A percentile compares a stretch with the other conserved stretches of the same genome.
Evolutionary conservation across 2,329 filamentous ascomycete genomes (phyloP).

Genomic region (Aureobasidium sp.): DNA sequence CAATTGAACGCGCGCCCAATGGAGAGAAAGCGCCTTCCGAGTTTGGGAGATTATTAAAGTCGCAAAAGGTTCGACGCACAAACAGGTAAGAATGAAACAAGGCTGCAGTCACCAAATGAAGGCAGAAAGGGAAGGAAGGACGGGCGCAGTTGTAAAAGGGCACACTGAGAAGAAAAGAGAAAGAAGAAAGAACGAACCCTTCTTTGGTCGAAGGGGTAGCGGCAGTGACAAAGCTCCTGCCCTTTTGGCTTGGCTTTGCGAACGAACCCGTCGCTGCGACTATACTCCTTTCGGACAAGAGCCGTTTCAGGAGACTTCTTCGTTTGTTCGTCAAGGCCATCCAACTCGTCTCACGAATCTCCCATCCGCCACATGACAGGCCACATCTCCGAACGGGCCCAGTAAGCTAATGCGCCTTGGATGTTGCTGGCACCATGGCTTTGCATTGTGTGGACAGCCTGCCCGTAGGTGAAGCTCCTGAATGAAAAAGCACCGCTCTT

Average conservation of each 20-base stretch:
- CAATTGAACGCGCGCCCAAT: background rate
- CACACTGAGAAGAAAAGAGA: slow-evolving; percentile 7
- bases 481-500: background rate
- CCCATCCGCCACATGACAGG: slow-evolving; percentile 2
- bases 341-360: background rate
- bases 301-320: background rate
- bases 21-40: background rate
- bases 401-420: background rate
- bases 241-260: background rate
- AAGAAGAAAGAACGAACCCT: slow-evolving; percentile 4
- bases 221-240: slow-evolving; percentile 5
- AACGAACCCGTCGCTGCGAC: background rate
- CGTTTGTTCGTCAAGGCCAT: slow-evolving; percentile 1
- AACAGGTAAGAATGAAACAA: slow-evolving; percentile 12
- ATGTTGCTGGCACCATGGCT: background rate
- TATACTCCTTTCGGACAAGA: background rate
- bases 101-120: slow-evolving; percentile 9
- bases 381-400: background rate
- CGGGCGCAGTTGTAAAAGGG: background rate
- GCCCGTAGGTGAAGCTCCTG: background rate
- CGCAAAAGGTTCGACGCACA: background rate
- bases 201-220: background rate
- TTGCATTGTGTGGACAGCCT: background rate
- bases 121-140: slow-evolving; percentile 9
- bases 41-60: slow-evolving; percentile 6